phyloP scores from a whole-genome alignment of 768 basidiomycete genomes.

The Rhizopogon vesiculosus region DNA sequence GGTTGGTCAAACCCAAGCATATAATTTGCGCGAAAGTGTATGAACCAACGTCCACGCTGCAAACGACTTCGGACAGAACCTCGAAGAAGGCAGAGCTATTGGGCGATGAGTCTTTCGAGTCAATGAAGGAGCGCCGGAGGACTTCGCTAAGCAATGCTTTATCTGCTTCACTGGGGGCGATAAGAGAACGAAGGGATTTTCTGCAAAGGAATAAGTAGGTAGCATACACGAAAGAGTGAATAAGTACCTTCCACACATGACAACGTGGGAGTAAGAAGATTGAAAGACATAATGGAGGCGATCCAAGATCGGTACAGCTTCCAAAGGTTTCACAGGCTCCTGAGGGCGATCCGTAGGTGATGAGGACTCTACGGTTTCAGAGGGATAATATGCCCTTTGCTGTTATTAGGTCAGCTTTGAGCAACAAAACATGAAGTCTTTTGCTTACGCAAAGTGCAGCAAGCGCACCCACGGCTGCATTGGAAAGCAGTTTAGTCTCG shows the following conservation, averaged over 20 bases:
- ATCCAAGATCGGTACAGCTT: conserved; percentile 50
- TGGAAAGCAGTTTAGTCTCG: conserved; percentile 69
- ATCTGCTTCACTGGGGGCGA: conserved; percentile 54
- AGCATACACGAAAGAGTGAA: conserved; percentile 5
- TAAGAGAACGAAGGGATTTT: conserved; percentile 69
- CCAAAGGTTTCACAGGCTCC: conserved; percentile 52
- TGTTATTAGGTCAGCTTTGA: conserved; percentile 24
- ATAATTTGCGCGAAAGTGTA: conserved; percentile 72
- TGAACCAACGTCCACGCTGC: conserved; percentile 45
- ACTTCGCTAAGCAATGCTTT: conserved; percentile 56
- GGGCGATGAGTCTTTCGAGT: conserved; percentile 45
- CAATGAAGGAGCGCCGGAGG: conserved; percentile 65
- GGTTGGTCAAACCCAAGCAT: conserved; percentile 79
- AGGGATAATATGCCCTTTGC: conserved; percentile 76
- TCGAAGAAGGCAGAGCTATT: conserved; percentile 72
- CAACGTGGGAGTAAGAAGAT: conserved; percentile 43
- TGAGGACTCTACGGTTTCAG: conserved; percentile 43
- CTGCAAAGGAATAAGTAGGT: conserved; percentile 34
- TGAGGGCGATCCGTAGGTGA: conserved; percentile 61
- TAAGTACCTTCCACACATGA: conserved; percentile 20
- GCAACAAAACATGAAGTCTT: neutral
- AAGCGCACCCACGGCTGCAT: conserved; percentile 82
- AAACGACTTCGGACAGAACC: conserved; percentile 67
- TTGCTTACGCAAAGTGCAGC: conserved; percentile 81
- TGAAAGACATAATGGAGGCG: conserved; percentile 67